Base-by-base conservation (phyloP, 306 rosid genomes). In the Cicer judaicum region DNA sequence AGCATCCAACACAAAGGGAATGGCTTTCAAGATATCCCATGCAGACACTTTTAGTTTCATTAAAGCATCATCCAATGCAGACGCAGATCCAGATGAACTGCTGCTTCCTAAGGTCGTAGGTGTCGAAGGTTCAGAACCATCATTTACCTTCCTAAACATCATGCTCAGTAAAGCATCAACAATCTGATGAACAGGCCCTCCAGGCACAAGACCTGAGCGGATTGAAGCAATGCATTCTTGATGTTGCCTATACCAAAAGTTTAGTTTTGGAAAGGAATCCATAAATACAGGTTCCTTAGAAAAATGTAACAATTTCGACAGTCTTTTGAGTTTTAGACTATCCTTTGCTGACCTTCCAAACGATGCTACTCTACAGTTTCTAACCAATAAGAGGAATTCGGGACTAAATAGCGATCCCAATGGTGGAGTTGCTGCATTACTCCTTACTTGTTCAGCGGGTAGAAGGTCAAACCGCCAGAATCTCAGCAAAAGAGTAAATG, bases 1-100 rank as follows among this genome's bases (percentile, higher is more conserved):
- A 82, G 98, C 94, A 82, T 91, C 94, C 74, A 93, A 91, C 65
- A 89, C 98, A 82, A 85, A 91, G 44, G 98, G 98, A 82, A 92
- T 88, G 64, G 92, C 98, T 87, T 89, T 89, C 9, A 93, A 88
- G 77, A 91, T 93, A 80, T 93, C 96, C 98, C 97, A 93, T 44
- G 98, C 94, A 78, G 98, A 94, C 59, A 93, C 90, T 84, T 86
- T 84, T 68, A 93, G 96, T 81, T 85, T 89, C 73, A 83, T 68
- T 67, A 75, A 73, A 83, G 93, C 62, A 40, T 91, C 97, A 52
- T 89, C 88, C 38, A 78, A 16, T 61, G 86, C 85, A 50, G 93
- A 86, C 36, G 76, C 88, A 46, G 93, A 87, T 36, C 74, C 87
- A 50, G 93, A 80, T 10, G 92, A 86, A 78, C 62, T 81, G 82